A percentile compares a stretch with the other conserved stretches of the same genome.
These are phyloP conservation scores for Tuber calosporum DNA, from an alignment of 495 filamentous ascomycete species.

Conservation along the genomic window DNA sequence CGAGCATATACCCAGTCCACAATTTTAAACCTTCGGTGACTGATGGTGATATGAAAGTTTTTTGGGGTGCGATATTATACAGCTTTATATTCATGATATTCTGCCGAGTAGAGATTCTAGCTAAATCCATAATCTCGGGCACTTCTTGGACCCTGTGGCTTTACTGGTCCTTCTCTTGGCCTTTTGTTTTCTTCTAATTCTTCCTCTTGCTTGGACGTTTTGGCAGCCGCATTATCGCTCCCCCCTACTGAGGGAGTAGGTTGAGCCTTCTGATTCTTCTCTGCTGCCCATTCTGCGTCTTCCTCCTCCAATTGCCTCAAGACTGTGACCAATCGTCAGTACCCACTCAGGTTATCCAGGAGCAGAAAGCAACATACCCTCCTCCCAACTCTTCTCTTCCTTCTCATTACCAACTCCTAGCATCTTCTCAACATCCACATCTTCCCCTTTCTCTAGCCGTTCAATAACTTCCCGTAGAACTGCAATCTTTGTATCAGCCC, in stretches of 20 bases:
- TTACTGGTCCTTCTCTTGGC: background rate
- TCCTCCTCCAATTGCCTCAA: conserved; percentile 74
- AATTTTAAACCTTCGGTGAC: background rate
- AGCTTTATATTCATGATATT: background rate
- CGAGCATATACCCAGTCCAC: background rate
- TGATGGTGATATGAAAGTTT: background rate
- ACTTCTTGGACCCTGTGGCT: conserved; percentile 13
- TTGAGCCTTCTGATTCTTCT: conserved; percentile 18
- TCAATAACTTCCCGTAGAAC: conserved; percentile 76
- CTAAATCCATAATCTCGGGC: conserved; percentile 33
- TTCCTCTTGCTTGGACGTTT: background rate
- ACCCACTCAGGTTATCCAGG: conserved; percentile 11
- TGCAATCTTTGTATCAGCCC: conserved; percentile 69
- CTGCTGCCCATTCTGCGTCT: conserved; percentile 56
- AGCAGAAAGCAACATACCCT: conserved; percentile 50
- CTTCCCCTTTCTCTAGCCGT: conserved; percentile 71
- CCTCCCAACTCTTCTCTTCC: conserved; percentile 76
- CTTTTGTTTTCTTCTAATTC: background rate
- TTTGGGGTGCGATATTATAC: background rate
- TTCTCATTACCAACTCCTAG: conserved; percentile 73
- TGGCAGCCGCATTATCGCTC: background rate
- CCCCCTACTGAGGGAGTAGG: background rate
- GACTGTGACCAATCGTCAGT: conserved; percentile 46
- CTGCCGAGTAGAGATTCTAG: background rate
- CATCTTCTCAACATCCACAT: conserved; percentile 78